Percentiles rank a stretch among this genome's conserved stretches.
Conservation (phyloP, 441 rosid genomes). For the Croton setiger region DNA sequence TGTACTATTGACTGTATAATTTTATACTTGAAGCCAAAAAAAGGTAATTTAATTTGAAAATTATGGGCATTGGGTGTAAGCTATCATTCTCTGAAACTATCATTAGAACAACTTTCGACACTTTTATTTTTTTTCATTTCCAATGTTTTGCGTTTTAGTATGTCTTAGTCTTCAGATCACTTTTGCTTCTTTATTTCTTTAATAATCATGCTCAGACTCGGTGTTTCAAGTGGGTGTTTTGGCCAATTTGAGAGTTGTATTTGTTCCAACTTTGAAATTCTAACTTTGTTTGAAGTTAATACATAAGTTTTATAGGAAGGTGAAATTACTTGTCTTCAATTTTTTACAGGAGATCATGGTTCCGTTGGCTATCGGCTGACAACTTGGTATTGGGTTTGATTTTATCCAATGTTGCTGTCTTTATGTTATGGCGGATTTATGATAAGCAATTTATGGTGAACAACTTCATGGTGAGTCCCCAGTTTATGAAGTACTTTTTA, state of each 20-base stretch:
- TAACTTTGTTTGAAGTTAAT: neutral
- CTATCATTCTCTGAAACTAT: neutral
- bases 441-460: conserved; percentile 55
- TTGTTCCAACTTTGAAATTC: neutral
- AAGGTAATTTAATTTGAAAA: neutral
- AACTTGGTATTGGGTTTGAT: conserved; percentile 65
- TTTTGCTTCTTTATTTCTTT: neutral
- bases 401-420: conserved; percentile 61
- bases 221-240: conserved; percentile 6
- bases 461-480: conserved; percentile 70
- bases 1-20: neutral
- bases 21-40: neutral
- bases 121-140: neutral
- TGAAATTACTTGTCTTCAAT: conserved; percentile 16
- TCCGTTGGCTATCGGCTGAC: conserved; percentile 36
- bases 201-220: neutral
- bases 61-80: neutral
- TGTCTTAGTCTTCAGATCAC: neutral
- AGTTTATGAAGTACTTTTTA: conserved; percentile 8
- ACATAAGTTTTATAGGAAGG: neutral
- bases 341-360: conserved; percentile 64
- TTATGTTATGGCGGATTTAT: conserved; percentile 62
- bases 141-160: neutral
- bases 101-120: neutral
- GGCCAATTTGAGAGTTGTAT: neutral